Conservation (phyloP, 345 rosid species). For the Murraya paniculata region DNA sequence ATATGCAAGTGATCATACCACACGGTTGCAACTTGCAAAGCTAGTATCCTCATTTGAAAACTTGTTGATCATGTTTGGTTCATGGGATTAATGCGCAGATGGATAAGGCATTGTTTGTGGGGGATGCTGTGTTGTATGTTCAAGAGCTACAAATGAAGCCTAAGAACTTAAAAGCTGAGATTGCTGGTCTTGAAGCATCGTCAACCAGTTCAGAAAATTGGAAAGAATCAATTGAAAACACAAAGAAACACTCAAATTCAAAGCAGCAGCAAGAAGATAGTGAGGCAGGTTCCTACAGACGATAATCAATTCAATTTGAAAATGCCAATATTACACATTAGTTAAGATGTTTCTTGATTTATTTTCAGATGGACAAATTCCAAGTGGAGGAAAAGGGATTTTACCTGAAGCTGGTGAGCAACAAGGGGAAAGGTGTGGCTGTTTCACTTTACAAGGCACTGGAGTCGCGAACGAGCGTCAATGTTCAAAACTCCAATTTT, state of each 20-base stretch:
- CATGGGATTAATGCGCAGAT: constrained; percentile 38
- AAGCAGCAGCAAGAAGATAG: constrained; percentile 32
- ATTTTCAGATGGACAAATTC: constrained; percentile 55
- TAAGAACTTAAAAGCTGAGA: constrained; percentile 64
- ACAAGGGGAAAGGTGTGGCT: constrained; percentile 52
- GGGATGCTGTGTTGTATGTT: constrained; percentile 70
- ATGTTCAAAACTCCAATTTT: constrained; percentile 64
- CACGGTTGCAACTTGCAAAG: no score
- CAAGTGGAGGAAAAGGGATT: constrained; percentile 76
- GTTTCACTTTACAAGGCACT: no score
- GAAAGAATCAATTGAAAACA: constrained; percentile 23
- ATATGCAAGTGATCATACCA: neutral
- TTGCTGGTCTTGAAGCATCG: constrained; percentile 59
- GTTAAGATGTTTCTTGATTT: neutral
- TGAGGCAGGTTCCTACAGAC: constrained; percentile 40
- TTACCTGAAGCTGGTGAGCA: constrained; percentile 58
- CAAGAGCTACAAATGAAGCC: constrained; percentile 74
- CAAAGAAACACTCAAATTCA: constrained; percentile 25
- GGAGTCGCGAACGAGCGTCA: constrained; percentile 65
- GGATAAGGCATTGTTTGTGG: constrained; percentile 91
- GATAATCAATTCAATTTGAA: neutral
- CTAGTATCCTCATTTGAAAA: neutral
- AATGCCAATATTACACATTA: no score
- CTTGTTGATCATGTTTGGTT: neutral
- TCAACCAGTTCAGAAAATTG: constrained; percentile 26